A percentile compares a stretch with the other conserved stretches of the same genome.
phyloP scores from a whole-genome alignment of 148 eudicot species.

The Bassia scoparia region DNA sequence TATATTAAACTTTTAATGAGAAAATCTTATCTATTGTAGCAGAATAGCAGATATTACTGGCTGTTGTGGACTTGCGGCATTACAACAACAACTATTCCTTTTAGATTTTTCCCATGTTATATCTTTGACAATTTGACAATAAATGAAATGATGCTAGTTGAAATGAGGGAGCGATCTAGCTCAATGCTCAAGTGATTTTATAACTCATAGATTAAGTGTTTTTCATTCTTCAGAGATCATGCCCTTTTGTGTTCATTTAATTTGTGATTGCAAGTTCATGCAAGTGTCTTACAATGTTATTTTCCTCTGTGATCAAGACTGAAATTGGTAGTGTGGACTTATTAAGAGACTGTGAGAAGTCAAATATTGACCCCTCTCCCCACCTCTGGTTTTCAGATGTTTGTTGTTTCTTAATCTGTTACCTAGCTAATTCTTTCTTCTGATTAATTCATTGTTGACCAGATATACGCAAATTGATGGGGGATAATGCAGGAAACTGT shows the following conservation, averaged over 20 bases:
- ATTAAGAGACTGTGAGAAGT: not conserved
- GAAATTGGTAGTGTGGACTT: conserved; percentile 12
- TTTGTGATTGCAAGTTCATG: conserved; percentile 1
- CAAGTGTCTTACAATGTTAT: not conserved
- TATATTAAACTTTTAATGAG: not conserved
- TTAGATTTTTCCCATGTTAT: not conserved
- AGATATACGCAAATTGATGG: conserved; percentile 34
- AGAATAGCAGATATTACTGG: not conserved
- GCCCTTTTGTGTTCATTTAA: not conserved
- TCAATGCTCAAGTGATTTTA: not conserved
- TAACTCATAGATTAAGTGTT: not conserved
- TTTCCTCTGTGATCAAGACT: not conserved
- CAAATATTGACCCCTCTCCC: not conserved
- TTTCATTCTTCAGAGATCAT: not conserved
- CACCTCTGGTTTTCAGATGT: not conserved
- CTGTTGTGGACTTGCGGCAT: not conserved
- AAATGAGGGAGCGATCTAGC: not conserved
- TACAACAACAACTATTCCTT: not conserved
- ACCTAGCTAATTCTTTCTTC: not conserved
- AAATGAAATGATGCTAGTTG: not conserved
- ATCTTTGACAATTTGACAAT: not conserved
- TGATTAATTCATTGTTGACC: conserved; percentile 22
- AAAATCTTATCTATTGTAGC: not conserved
- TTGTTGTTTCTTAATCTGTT: not conserved
- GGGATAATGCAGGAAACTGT: conserved; percentile 58